Evolutionary conservation across 768 basidiomycete genomes (phyloP).

Genomic region (Trametes punicea): DNA sequence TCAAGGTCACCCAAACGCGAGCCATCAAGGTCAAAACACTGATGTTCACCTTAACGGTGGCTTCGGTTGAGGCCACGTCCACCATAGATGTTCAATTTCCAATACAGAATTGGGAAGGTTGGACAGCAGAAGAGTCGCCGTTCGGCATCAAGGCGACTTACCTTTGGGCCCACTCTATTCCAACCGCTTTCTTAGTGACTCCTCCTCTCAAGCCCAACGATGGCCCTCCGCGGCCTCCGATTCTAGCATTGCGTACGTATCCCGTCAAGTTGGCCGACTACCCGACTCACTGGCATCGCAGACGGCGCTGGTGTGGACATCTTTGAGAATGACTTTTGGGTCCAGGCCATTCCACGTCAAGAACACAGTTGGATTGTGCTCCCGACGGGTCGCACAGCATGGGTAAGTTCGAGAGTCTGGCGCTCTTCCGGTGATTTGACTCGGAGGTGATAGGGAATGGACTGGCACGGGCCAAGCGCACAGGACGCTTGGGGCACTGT

Average conservation of each 20-base stretch:
- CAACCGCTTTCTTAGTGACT: conserved; percentile 54
- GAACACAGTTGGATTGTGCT: conserved; percentile 68
- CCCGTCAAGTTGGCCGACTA: neutral
- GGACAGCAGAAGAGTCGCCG: conserved; percentile 38
- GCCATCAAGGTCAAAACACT: conserved; percentile 38
- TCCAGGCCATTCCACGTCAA: conserved; percentile 56
- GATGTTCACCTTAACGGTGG: conserved; percentile 37
- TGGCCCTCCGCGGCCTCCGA: conserved; percentile 41
- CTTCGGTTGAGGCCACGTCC: conserved; percentile 16
- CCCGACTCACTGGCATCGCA: conserved; percentile 27
- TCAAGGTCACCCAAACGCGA: conserved; percentile 42
- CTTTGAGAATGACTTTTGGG: conserved; percentile 52
- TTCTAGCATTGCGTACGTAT: conserved; percentile 62
- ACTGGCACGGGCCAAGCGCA: conserved; percentile 88
- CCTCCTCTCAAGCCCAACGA: conserved; percentile 45
- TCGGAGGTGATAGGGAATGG: conserved; percentile 57
- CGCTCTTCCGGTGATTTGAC: too few species aligned
- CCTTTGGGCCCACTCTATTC: conserved; percentile 51
- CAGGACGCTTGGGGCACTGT: conserved; percentile 65
- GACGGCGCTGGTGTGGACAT: conserved; percentile 90
- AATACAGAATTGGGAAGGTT: conserved; percentile 42
- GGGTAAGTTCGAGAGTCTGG: conserved; percentile 59
- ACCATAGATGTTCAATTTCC: conserved; percentile 39
- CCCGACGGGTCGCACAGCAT: conserved; percentile 81
- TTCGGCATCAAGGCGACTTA: conserved; percentile 51